Conservation (phyloP, 1,139 yeast species). For the Nadsonia commutata region DNA sequence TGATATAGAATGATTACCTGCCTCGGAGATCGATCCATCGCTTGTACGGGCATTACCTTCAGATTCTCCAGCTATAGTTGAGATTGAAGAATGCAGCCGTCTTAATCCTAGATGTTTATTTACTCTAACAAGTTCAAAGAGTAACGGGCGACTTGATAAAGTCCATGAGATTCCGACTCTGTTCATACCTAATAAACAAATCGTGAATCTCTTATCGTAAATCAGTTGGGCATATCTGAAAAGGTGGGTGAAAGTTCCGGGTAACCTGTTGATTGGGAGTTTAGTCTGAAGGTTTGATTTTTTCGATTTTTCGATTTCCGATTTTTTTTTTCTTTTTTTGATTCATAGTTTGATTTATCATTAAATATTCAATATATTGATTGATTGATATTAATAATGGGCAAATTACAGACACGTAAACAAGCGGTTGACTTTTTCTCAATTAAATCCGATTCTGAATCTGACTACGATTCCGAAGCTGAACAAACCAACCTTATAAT, state of each 20-base stretch:
- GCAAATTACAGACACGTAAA: not conserved
- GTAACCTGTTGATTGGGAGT: not conserved
- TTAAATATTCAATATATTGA: not conserved
- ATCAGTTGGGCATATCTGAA: not conserved
- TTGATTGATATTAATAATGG: not conserved
- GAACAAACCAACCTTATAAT: not conserved
- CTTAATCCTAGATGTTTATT: no score
- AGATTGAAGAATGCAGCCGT: no score
- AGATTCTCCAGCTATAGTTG: no score
- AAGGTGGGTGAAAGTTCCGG: not conserved
- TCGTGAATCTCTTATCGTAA: no score
- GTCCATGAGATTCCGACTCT: no score
- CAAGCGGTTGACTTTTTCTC: constrained; percentile 8
- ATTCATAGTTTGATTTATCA: not conserved
- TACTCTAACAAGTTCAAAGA: no score
- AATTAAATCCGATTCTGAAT: not conserved
- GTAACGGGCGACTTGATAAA: no score
- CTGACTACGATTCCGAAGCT: not conserved
- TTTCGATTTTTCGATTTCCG: not conserved
- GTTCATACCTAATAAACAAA: no score
- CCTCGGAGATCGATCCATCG: no score
- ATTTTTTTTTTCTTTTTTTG: not conserved
- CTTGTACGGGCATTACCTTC: no score
- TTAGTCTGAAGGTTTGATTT: not conserved
- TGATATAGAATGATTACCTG: no score